Percentiles rank a stretch among this genome's conserved stretches.
Conservation (phyloP, 257 asterid species). For the Solanum ossicruentum region DNA sequence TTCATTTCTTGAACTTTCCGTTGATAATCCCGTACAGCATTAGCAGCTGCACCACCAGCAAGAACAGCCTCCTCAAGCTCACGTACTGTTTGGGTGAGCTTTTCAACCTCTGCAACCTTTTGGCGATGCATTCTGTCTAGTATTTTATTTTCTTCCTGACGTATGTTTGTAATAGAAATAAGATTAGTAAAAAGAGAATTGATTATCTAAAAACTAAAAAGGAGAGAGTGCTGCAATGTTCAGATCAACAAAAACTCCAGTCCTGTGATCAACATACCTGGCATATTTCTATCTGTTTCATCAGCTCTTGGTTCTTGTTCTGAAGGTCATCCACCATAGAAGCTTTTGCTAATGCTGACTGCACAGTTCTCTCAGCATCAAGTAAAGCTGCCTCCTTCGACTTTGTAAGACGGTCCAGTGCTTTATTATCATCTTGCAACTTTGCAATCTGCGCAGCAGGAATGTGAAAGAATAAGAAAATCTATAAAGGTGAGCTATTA, state of each 20-base stretch:
- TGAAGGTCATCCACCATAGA: conserved; percentile 98
- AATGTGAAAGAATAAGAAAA: not conserved
- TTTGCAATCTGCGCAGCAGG: conserved; percentile 52
- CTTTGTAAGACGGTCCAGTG: conserved; percentile 86
- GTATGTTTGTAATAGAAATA: not conserved
- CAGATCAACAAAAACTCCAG: not conserved
- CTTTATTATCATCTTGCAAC: conserved; percentile 94
- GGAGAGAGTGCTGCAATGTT: not conserved
- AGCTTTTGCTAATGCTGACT: conserved; percentile 85
- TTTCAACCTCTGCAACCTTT: conserved; percentile 15
- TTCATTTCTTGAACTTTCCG: conserved; percentile 19
- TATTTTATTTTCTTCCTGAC: conserved; percentile 18
- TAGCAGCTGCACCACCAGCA: conserved; percentile 16
- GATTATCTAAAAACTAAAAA: not conserved
- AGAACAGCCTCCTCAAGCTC: conserved; percentile 14
- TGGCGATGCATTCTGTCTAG: conserved; percentile 12
- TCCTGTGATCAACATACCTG: conserved; percentile 33
- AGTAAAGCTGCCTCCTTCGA: conserved; percentile 96
- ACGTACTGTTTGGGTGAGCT: conserved; percentile 13
- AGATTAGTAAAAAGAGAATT: not conserved
- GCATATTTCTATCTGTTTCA: conserved; percentile 95
- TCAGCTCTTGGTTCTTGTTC: conserved; percentile 91
- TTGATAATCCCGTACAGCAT: conserved; percentile 14
- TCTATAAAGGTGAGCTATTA: not conserved
- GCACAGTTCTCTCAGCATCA: conserved; percentile 95